These are phyloP conservation scores for Russula foetens DNA, from an alignment of 768 basidiomycete genomes.

Conservation along the genomic window DNA sequence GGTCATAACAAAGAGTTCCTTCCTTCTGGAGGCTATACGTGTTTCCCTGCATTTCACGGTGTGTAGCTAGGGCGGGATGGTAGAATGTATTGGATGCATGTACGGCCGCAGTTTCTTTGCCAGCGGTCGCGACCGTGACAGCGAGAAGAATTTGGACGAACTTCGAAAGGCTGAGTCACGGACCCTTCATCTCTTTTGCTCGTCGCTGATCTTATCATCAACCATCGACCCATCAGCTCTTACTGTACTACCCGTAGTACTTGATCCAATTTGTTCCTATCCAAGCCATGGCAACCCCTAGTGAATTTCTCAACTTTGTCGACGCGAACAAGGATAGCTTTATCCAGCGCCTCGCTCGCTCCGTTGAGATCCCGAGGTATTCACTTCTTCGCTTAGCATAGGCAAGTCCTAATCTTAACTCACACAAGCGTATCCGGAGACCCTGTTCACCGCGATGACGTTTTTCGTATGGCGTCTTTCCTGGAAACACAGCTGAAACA, in stretches of 20 bases:
- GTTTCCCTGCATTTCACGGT: too few species aligned
- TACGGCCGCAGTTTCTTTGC: too few species aligned
- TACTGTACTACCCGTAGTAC: not conserved
- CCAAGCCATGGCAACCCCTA: constrained; percentile 28
- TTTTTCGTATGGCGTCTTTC: constrained; percentile 82
- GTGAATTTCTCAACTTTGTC: constrained; percentile 41
- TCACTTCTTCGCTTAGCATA: not conserved
- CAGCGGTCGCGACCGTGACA: too few species aligned
- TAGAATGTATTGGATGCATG: too few species aligned
- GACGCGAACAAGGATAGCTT: constrained; percentile 64
- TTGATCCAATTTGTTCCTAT: not conserved
- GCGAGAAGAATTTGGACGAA: too few species aligned
- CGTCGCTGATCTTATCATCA: not conserved
- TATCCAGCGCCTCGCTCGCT: constrained; percentile 69
- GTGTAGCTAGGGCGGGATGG: too few species aligned
- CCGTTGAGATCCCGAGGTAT: constrained; percentile 78
- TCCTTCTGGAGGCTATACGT: not conserved
- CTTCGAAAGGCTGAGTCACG: too few species aligned
- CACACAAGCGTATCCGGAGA: constrained; percentile 54
- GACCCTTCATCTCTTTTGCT: too few species aligned
- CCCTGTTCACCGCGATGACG: constrained; percentile 60
- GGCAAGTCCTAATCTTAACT: not conserved
- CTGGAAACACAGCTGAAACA: constrained; percentile 62
- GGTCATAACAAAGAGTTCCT: too few species aligned
- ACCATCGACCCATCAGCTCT: not conserved